phyloP scores from a whole-genome alignment of 768 basidiomycete genomes.

The Boletus speciosus region DNA sequence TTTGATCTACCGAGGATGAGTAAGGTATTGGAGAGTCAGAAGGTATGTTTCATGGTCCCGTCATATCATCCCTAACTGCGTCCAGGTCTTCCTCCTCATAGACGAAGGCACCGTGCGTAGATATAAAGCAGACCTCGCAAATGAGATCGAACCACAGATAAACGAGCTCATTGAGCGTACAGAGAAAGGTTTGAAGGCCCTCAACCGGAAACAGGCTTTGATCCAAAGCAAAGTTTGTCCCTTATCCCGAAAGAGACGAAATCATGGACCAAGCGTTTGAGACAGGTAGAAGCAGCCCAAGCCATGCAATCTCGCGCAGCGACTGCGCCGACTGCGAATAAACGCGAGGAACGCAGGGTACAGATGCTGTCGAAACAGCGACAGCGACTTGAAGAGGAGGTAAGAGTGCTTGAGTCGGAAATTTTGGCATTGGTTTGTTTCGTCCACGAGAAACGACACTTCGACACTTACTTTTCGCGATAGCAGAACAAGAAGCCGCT shows the following conservation, averaged over 20 bases:
- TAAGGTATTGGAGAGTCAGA: conserved; percentile 62
- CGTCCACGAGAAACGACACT: background rate
- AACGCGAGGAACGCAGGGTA: conserved; percentile 62
- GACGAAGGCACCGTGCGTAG: conserved; percentile 67
- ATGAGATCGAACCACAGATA: conserved; percentile 80
- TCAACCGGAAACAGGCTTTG: conserved; percentile 59
- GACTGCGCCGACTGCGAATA: conserved; percentile 52
- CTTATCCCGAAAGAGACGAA: background rate
- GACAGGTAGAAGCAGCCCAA: conserved; percentile 55
- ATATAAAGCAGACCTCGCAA: conserved; percentile 72
- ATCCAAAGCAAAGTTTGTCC: conserved; percentile 59
- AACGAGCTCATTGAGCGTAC: conserved; percentile 69
- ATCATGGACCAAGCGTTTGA: background rate
- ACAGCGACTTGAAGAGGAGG: conserved; percentile 63
- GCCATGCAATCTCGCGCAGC: conserved; percentile 38
- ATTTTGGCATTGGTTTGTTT: conserved; percentile 49
- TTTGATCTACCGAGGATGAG: conserved; percentile 69
- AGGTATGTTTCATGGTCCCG: conserved; percentile 38
- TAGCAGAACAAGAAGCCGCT: conserved; percentile 22
- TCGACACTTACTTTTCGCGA: conserved; percentile 6
- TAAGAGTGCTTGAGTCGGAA: conserved; percentile 57
- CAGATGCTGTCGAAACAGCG: conserved; percentile 65
- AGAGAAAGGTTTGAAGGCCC: conserved; percentile 58
- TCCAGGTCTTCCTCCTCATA: conserved; percentile 69
- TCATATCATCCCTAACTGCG: conserved; percentile 4